Evolutionary conservation across 78 protist genomes (phyloP).

Genomic region (Isochrysis galbana): DNA sequence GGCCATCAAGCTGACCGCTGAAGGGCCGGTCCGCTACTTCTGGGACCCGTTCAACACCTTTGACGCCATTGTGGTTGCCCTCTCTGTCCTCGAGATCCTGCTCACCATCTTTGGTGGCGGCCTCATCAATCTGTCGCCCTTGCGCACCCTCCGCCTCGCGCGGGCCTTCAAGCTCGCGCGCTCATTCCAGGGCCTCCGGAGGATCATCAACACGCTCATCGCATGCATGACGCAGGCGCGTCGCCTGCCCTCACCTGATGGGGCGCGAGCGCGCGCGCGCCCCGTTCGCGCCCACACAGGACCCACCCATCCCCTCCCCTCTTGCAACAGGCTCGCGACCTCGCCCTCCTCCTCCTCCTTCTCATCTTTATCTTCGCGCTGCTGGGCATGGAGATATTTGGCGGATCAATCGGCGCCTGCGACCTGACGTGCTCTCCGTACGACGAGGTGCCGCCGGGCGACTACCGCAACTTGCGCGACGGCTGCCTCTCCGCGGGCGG

Average conservation of each 20-base stretch:
- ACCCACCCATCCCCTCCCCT: no score
- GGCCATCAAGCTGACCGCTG: background rate
- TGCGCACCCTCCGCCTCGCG: constrained; percentile 13
- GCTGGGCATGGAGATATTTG: constrained; percentile 54
- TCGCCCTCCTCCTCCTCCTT: background rate
- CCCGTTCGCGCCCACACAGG: no score
- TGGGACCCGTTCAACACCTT: background rate
- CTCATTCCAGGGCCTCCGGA: no score
- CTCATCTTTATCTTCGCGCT: background rate
- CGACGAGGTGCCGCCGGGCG: no score
- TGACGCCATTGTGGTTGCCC: constrained; percentile 12
- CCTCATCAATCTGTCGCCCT: background rate
- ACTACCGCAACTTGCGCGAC: no score
- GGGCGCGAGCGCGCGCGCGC: no score
- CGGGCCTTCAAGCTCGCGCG: constrained; percentile 31
- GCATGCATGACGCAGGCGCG: no score
- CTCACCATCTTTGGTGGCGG: background rate
- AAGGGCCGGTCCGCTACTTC: constrained; percentile 10
- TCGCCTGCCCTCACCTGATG: no score
- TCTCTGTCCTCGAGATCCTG: background rate
- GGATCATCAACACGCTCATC: background rate
- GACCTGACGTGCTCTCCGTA: no score
- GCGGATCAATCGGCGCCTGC: no score
- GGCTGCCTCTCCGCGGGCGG: no score
- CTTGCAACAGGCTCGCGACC: no score